A percentile compares a stretch with the other conserved stretches of the same genome.
Conservation (phyloP, 1,284 basidiomycete genomes). For the Apiotrichum montevideense region DNA sequence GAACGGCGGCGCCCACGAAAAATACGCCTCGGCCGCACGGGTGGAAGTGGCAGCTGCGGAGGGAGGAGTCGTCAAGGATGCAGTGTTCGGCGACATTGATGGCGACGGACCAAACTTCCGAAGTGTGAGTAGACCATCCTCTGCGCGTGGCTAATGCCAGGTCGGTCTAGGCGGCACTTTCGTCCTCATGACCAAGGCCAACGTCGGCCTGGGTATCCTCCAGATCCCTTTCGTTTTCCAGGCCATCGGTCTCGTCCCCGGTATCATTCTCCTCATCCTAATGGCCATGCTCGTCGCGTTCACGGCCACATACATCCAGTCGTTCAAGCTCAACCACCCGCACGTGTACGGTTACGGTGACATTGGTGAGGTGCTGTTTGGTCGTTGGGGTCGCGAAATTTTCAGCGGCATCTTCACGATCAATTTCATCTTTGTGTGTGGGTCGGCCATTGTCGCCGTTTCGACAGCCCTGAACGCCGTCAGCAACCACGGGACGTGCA, state of each 20-base stretch:
- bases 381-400: conserved; percentile 33
- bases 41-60: too few relatives aligned
- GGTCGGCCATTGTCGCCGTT: conserved; percentile 17
- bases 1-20: too few relatives aligned
- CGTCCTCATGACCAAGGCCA: conserved; percentile 24
- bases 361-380: conserved; percentile 22
- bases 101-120: conserved; percentile 25
- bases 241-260: conserved; percentile 27
- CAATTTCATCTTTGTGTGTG: conserved; percentile 27
- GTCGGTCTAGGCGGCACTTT: conserved; percentile 12
- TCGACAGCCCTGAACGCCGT: conserved; percentile 33
- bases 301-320: not conserved
- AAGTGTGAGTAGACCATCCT: too few relatives aligned
- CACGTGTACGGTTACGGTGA: too few relatives aligned
- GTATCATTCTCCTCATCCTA: conserved; percentile 26
- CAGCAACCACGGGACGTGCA: conserved; percentile 29
- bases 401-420: conserved; percentile 29
- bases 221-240: conserved; percentile 31
- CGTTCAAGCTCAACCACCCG: too few relatives aligned
- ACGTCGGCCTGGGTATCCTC: conserved; percentile 33
- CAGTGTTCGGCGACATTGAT: conserved; percentile 24
- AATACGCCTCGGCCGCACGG: too few relatives aligned
- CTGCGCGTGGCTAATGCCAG: not conserved
- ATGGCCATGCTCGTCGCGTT: conserved; percentile 27
- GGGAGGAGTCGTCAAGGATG: conserved; percentile 9